Base-by-base conservation (phyloP, 352 stramenopile genomes). In the Pythium scleroteichum region DNA sequence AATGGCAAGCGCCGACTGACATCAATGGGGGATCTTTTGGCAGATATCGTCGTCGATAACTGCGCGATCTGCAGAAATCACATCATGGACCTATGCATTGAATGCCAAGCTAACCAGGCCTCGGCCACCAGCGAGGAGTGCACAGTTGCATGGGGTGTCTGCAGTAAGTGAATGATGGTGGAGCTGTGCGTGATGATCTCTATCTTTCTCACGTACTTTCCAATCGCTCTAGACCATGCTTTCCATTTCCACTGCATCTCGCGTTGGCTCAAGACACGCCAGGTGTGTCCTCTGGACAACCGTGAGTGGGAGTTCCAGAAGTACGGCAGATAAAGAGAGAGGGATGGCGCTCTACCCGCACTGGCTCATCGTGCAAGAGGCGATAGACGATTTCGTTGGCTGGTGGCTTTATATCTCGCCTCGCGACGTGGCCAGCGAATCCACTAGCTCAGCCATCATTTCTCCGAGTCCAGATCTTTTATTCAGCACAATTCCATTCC, bases 191-290 rank as follows among this genome's bases (percentile, higher is more conserved):
- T n/a, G 24, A 4, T 17, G 14, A 4, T 47, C 23, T 39, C 10
- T 24, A 14, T 10, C 33, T 3, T 29, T 35, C 96, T 72, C 88
- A 87, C 17, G 54, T 95, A 12, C 88, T 71, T 29, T 94, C 95
- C 72, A 79, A 78, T 6, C 96, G 95, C 61, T 81, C 82, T 83
- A 92, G 95, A 98, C 69, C 97, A 99, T 71, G 96, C 98, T 12
- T 99, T 99, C 81, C 98, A 99, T 82, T 97, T 99, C 55, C 97
- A 99, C 82, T 99, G 98, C 82, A 99, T 99, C 68, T 98, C 98
- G 68, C 91, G 97, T 62, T 99, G 98, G 98, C 83, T 99, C 51
- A 99, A 99, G 84, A 99, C 97, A 19, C 82, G 97, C 48, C 96
- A 97, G 65, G 97, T 99, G 46, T 99, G 98, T 87, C 97, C 98